phyloP scores from a whole-genome alignment of 345 rosid genomes.

The Citrus mangshanensis region DNA sequence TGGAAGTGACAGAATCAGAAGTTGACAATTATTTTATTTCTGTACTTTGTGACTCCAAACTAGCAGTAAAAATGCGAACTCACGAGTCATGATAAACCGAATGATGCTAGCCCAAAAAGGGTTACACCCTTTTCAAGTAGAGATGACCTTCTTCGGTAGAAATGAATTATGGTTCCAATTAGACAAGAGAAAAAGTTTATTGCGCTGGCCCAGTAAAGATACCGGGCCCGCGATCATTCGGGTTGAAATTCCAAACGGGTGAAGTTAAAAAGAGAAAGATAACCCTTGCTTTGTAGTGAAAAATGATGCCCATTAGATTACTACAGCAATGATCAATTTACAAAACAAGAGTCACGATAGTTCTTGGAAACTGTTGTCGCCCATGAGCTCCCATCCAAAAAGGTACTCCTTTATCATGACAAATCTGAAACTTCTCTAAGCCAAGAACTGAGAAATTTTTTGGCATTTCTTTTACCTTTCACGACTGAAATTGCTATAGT shows the following conservation, averaged over 20 bases:
- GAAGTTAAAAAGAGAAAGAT: not conserved
- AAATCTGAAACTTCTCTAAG: not conserved
- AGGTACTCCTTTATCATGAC: not conserved
- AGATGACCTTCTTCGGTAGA: not conserved
- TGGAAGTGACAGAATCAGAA: not conserved
- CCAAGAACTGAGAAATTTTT: not conserved
- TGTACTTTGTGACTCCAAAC: not conserved
- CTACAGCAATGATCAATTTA: not conserved
- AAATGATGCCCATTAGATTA: not conserved
- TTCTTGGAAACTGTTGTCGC: not conserved
- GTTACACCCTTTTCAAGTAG: not conserved
- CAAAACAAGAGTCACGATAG: not conserved
- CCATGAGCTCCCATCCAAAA: not conserved
- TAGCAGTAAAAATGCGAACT: not conserved
- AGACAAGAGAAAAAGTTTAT: not conserved
- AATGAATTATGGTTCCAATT: not conserved
- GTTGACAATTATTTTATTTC: not conserved
- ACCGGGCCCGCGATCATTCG: not conserved
- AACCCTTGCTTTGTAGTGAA: not conserved
- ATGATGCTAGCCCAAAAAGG: not conserved
- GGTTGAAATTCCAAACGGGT: not conserved
- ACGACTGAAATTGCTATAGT: not conserved
- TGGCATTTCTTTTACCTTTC: not conserved
- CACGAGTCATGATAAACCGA: not conserved
- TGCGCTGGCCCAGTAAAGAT: not conserved